These are phyloP conservation scores for Theobroma grandiflorum DNA, from an alignment of 441 rosid genomes.

Conservation along the genomic window DNA sequence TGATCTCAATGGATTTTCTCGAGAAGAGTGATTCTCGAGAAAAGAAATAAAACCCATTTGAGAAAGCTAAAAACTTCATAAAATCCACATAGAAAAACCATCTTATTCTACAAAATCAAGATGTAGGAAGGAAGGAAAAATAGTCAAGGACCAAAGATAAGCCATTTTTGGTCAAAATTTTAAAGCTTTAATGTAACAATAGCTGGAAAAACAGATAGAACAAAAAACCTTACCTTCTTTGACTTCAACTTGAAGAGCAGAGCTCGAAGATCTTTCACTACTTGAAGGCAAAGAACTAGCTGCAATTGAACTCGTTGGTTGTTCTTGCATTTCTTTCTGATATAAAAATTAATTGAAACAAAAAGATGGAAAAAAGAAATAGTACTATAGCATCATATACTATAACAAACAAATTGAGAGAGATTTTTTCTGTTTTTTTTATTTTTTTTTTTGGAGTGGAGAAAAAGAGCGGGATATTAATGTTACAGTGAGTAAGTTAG, in stretches of 20 bases:
- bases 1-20: conserved; percentile 33
- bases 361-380: background rate
- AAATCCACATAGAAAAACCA: conserved; percentile 26
- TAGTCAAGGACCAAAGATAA: background rate
- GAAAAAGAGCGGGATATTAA: conserved; percentile 54
- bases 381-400: background rate
- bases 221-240: conserved; percentile 63
- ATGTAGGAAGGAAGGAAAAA: background rate
- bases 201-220: background rate
- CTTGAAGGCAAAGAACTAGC: conserved; percentile 87
- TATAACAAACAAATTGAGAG: background rate
- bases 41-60: conserved; percentile 23
- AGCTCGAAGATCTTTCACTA: conserved; percentile 90
- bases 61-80: conserved; percentile 28
- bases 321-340: conserved; percentile 62
- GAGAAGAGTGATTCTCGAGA: conserved; percentile 6
- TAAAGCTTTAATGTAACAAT: background rate
- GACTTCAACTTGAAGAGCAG: conserved; percentile 72
- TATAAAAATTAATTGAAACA: background rate
- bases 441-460: background rate
- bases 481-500: conserved; percentile 20
- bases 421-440: conserved; percentile 6
- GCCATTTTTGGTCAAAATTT: background rate
- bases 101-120: conserved; percentile 6
- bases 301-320: conserved; percentile 73